phyloP scores from a whole-genome alignment of 257 asterid species.

The Plantago major region DNA sequence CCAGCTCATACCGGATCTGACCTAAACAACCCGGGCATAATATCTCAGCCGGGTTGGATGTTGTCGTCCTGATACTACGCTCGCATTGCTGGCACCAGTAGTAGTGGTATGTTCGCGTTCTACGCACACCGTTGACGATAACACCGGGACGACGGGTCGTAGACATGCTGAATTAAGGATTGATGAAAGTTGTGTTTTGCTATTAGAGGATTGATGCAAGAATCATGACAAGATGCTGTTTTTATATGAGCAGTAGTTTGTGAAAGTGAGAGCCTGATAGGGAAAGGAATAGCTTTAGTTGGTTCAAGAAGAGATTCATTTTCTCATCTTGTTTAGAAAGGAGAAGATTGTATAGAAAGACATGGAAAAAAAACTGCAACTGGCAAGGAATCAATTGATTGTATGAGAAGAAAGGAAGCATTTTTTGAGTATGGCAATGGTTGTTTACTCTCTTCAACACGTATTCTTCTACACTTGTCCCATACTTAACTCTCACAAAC shows the following conservation, averaged over 20 bases:
- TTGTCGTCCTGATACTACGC: slow-evolving; percentile 63
- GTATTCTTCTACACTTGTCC: slow-evolving; percentile 37
- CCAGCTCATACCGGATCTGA: slow-evolving; percentile 54
- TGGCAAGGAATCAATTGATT: slow-evolving; percentile 57
- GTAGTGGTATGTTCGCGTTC: slow-evolving; percentile 71
- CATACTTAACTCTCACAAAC: not conserved
- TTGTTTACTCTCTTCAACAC: slow-evolving; percentile 33
- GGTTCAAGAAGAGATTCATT: slow-evolving; percentile 36
- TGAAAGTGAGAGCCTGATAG: slow-evolving; percentile 10
- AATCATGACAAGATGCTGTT: not conserved
- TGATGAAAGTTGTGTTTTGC: not conserved
- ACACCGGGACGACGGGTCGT: slow-evolving; percentile 38
- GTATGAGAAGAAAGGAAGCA: slow-evolving; percentile 52
- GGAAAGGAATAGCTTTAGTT: slow-evolving; percentile 41
- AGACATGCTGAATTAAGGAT: slow-evolving; percentile 30
- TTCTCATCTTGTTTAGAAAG: not conserved
- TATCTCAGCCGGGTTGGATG: slow-evolving; percentile 58
- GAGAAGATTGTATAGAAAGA: slow-evolving; percentile 18
- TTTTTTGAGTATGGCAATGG: slow-evolving; percentile 5
- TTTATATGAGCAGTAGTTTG: slow-evolving; percentile 23
- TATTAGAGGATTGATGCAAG: slow-evolving; percentile 6
- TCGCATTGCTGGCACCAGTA: slow-evolving; percentile 80
- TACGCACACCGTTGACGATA: slow-evolving; percentile 48
- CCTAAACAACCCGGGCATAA: slow-evolving; percentile 66
- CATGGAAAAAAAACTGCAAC: slow-evolving; percentile 20